Evolutionary conservation across 345 rosid species (phyloP), one percentile per base, ranked within the genome.

Genomic region (Psidium friedrichsthalianum): DNA sequence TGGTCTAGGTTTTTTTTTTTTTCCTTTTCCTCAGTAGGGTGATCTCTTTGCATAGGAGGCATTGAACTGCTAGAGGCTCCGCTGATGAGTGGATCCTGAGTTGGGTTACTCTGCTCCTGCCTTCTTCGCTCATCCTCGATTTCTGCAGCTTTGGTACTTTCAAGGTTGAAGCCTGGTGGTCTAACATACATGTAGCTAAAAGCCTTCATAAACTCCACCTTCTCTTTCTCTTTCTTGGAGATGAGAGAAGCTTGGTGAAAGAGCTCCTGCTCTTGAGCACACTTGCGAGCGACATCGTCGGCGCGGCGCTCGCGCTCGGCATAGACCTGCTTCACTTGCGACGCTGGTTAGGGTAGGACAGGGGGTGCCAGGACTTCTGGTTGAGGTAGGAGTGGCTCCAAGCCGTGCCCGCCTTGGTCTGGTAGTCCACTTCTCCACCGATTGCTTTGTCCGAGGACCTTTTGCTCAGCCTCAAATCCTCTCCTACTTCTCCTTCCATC

Each of bases 351-450:
- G 99, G 98, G 83, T 97, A 96, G 59, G 99, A 97, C 86, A 97
- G 98, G 15, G 99, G 99, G 91, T 96, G 98, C 99, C 99, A 97
- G 82, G 99, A 98, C 94, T 97, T 97, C 91, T 97, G 99, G 86
- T 97, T 97, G 56, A 97, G 94, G 88, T 91, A 97, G 44, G 95
- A 92, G 87, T 97, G 99, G 93, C 99, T 97, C 98, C 99, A 97
- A 6, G 98, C 98, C 32, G 98, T 96, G 58, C 98, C 99, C 15
- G 98, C 85, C 90, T 96, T 97, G 21, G 92, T 93, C 94, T 95
- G 95, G 93, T 94, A 96, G 88, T 97, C 98, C 25, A 96, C 99
- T 87, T 97, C 99, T 4, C 91, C 91, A 51, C 88, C 89, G 57
- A 90, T 90, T 49, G 90, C 90, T 29, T 89, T 90, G 84, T 89